A percentile compares a stretch with the other conserved stretches of the same genome.
Evolutionary conservation across 2,329 filamentous ascomycete species (phyloP).

Genomic region (Alternaria brassicicola): DNA sequence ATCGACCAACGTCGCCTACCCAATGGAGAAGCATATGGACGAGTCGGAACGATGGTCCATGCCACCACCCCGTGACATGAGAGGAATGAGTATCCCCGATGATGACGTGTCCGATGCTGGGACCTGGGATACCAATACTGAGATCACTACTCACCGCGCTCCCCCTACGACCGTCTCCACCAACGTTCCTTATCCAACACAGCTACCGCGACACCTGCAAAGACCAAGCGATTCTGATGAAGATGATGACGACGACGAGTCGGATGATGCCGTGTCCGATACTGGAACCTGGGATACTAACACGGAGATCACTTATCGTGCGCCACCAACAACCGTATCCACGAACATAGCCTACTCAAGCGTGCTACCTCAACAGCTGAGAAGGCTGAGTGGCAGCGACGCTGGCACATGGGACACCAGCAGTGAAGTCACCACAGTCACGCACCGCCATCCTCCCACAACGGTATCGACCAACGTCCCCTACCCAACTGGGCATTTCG

Average conservation of each 20-base stretch:
- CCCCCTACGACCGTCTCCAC: constrained; percentile 12
- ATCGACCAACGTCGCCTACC: constrained; percentile 8
- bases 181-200: constrained; percentile 8
- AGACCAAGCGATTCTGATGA: neutral
- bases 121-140: constrained; percentile 9
- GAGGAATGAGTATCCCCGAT: neutral
- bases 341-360: constrained; percentile 11
- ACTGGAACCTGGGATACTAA: constrained; percentile 7
- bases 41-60: constrained; percentile 2
- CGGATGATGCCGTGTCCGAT: neutral
- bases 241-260: neutral
- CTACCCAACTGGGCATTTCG: constrained; percentile 2
- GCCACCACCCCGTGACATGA: neutral
- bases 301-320: constrained; percentile 4
- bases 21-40: neutral
- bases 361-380: neutral
- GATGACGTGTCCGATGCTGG: neutral
- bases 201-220: neutral
- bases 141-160: constrained; percentile 4
- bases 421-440: constrained; percentile 8
- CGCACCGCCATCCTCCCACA: constrained; percentile 7
- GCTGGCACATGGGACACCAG: constrained; percentile 13
- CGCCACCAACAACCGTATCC: constrained; percentile 10
- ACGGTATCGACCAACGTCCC: constrained; percentile 15
- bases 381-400: constrained; percentile 13